Percentiles rank a stretch among this genome's conserved stretches.
Conservation (phyloP, 2,329 filamentous ascomycete genomes). For the Paecilomyces niveus region DNA sequence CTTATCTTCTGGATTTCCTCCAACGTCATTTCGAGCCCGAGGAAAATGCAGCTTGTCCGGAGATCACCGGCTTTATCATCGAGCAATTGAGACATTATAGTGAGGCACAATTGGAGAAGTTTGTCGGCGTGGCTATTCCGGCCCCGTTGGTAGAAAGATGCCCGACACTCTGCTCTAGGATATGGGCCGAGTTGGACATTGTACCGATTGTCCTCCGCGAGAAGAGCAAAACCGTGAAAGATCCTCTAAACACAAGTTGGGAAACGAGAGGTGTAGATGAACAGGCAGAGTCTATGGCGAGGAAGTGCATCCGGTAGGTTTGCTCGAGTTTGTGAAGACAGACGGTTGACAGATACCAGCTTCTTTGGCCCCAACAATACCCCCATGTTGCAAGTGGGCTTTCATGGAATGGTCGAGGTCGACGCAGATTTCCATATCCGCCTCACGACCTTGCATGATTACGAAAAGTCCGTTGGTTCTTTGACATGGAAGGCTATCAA, state of each 20-base stretch:
- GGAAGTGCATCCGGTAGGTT: constrained; percentile 66
- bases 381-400: constrained; percentile 60
- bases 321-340: neutral
- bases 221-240: constrained; percentile 23
- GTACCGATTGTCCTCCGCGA: constrained; percentile 59
- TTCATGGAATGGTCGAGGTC: constrained; percentile 62
- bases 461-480: constrained; percentile 53
- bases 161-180: constrained; percentile 58
- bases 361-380: constrained; percentile 66
- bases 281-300: constrained; percentile 71
- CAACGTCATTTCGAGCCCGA: constrained; percentile 51
- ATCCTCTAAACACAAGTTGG: constrained; percentile 31
- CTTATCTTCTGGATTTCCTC: constrained; percentile 67
- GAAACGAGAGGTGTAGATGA: constrained; percentile 62
- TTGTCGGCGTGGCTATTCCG: constrained; percentile 66
- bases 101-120: constrained; percentile 62
- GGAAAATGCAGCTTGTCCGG: constrained; percentile 31
- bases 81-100: constrained; percentile 53
- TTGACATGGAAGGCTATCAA: constrained; percentile 61
- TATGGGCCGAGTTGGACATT: constrained; percentile 73
- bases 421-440: constrained; percentile 59
- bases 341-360: constrained; percentile 29
- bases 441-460: constrained; percentile 51
- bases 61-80: constrained; percentile 56
- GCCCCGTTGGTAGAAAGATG: constrained; percentile 52